Conservation (phyloP, 2,329 filamentous ascomycete species). For the Colletotrichum brevisporum region DNA sequence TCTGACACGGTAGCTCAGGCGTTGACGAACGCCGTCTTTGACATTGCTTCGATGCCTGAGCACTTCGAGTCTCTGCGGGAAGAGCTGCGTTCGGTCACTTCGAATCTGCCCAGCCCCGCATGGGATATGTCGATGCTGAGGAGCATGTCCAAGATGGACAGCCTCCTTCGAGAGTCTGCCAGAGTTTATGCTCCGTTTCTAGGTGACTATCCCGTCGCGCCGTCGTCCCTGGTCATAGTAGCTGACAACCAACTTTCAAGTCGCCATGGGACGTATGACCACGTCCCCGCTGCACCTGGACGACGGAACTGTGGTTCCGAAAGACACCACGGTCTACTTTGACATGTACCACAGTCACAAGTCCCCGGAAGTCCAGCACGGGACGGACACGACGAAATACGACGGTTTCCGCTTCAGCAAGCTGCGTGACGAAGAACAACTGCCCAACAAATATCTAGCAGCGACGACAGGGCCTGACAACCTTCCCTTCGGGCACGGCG, state of each 20-base stretch:
- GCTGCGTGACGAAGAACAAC: neutral
- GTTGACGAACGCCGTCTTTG: conserved; percentile 15
- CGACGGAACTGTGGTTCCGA: conserved; percentile 16
- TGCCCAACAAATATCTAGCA: conserved; percentile 22
- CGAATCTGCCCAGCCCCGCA: neutral
- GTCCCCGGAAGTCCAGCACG: conserved; percentile 7
- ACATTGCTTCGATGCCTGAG: conserved; percentile 7
- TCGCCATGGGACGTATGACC: conserved; percentile 23
- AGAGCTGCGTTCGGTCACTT: neutral
- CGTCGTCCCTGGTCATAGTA: neutral
- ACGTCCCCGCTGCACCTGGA: conserved; percentile 8
- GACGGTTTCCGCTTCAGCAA: conserved; percentile 25
- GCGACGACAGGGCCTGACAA: conserved; percentile 48
- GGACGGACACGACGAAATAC: neutral
- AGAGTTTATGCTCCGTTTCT: conserved; percentile 12
- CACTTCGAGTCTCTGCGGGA: neutral
- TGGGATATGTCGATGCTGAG: conserved; percentile 25
- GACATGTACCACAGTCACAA: conserved; percentile 25
- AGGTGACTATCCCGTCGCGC: neutral
- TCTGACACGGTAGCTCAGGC: conserved; percentile 27
- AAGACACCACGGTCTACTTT: conserved; percentile 22
- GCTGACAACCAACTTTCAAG: neutral
- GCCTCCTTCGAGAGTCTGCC: conserved; percentile 14
- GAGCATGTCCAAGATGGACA: conserved; percentile 24
- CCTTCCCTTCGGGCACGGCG: conserved; percentile 56